phyloP scores from a whole-genome alignment of 352 stramenopile genomes.

The Pythium aphanidermatum region DNA sequence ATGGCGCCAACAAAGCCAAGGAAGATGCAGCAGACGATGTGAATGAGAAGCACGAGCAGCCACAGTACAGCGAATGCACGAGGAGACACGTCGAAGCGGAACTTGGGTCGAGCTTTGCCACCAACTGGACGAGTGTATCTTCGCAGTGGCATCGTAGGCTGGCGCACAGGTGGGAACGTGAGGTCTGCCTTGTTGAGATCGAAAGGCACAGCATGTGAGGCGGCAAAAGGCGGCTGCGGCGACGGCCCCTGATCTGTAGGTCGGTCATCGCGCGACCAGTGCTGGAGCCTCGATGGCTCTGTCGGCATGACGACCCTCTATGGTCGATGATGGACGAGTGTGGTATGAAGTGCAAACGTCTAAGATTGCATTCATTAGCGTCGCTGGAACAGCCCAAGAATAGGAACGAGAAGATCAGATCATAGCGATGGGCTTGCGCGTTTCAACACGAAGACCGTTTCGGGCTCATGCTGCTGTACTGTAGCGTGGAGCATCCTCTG shows the following conservation, averaged over 20 bases:
- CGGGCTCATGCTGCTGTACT: no score
- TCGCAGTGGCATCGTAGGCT: background rate
- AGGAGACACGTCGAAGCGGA: slow-evolving; percentile 2
- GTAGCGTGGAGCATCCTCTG: no score
- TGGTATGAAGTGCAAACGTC: background rate
- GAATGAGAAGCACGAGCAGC: slow-evolving; percentile 6
- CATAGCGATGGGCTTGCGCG: no score
- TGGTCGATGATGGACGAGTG: no score
- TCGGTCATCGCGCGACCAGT: no score
- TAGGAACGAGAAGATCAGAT: no score
- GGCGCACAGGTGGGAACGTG: slow-evolving; percentile 10
- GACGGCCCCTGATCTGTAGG: no score
- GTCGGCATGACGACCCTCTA: no score
- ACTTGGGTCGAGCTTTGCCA: background rate
- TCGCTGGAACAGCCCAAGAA: no score
- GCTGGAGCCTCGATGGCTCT: no score
- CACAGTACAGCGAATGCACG: slow-evolving; percentile 6
- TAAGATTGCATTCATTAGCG: slow-evolving; percentile 1
- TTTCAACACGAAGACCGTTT: no score
- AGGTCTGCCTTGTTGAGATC: slow-evolving; percentile 15
- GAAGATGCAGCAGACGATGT: slow-evolving; percentile 7
- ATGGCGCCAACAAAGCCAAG: background rate
- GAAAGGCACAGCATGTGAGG: background rate
- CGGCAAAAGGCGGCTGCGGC: no score
- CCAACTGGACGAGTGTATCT: slow-evolving; percentile 9